Evolutionary conservation across 202 grass and related monocot genomes (phyloP), one percentile per base, ranked within the genome.

Genomic region (Saccharum hybrid): DNA sequence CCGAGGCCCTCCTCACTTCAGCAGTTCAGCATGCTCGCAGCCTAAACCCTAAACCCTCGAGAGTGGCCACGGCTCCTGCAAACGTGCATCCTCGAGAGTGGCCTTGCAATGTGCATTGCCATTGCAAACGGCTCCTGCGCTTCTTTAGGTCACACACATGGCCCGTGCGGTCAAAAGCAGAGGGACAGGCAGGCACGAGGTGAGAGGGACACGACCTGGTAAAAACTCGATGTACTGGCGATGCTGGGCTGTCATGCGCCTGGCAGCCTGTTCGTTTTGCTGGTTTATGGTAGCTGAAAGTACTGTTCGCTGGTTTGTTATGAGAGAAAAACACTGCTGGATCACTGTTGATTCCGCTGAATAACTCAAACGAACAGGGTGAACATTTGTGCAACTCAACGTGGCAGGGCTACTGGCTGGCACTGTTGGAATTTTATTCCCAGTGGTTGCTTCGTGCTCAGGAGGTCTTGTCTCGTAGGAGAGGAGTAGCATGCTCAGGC

Each of bases 361-460:
- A 28, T 28, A 28, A 28, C 26, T 28, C 26, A 28, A 28, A 28
- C 26, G 26, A 28, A 28, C 26, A 28, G 26, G 26, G 26, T 28
- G 26, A 42, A 86, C 68, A 33, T 54, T 36, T 52, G 45, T 15
- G 49, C 71, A 54, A n/a, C 28, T 67, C 77, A 72, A 60, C 76
- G 59, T 61, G 76, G 74, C 64, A 75, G 66, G 74, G 23, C 71
- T 60, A n/a, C 85, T 78, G 61, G 59, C 59, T 77, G 76, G 30
- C 14, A 71, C 71, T 81, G 65, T 64, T 85, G 83, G 76, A 89
- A 64, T 84, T 88, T 82, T 82, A 83, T 86, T 69, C 72, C 54
- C 46, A 16, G 46, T 49, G 46, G 14, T 49, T 49, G 46, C 56
- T 79, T 79, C 52, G 63, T 81, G 4, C 39, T 33, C 15, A 54